Percentiles rank a stretch among this genome's conserved stretches.
These are phyloP conservation scores for Skeletonema grethae DNA, from an alignment of 108 stramenopile species.

Conservation along the genomic window DNA sequence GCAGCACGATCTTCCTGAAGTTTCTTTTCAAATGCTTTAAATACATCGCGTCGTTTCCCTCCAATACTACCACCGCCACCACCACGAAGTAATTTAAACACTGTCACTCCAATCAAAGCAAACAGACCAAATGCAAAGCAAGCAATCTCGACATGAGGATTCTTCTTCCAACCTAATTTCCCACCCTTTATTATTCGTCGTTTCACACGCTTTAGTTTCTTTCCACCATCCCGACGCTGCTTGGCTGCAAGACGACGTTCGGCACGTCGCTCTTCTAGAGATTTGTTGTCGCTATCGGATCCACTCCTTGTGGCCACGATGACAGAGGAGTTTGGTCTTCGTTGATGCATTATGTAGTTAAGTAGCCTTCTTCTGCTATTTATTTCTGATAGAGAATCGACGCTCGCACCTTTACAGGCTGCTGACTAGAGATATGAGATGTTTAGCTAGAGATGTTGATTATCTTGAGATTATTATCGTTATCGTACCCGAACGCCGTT, in stretches of 20 bases:
- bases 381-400: too few species aligned
- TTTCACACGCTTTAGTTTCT: conserved; percentile 9
- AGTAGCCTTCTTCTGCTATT: too few species aligned
- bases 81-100: conserved; percentile 12
- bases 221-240: conserved; percentile 18
- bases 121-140: conserved; percentile 26
- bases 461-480: too few species aligned
- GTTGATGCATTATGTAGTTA: conserved; percentile 33
- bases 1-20: conserved; percentile 4
- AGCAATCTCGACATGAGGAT: conserved; percentile 11
- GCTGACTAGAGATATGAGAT: too few species aligned
- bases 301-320: conserved; percentile 3
- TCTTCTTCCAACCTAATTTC: background rate
- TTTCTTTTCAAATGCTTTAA: background rate
- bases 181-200: background rate
- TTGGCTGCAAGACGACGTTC: conserved; percentile 41
- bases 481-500: too few species aligned
- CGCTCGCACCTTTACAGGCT: too few species aligned
- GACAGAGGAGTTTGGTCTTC: conserved; percentile 38
- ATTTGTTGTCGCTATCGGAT: conserved; percentile 6
- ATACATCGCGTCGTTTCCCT: background rate
- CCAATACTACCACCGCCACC: background rate
- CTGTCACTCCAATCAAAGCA: conserved; percentile 16
- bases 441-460: too few species aligned
- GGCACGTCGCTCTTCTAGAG: conserved; percentile 39